Percentiles rank a stretch among this genome's conserved stretches.
These are phyloP conservation scores for Naganishia sp. DNA, from an alignment of 1,284 basidiomycete species.

Conservation along the genomic window DNA sequence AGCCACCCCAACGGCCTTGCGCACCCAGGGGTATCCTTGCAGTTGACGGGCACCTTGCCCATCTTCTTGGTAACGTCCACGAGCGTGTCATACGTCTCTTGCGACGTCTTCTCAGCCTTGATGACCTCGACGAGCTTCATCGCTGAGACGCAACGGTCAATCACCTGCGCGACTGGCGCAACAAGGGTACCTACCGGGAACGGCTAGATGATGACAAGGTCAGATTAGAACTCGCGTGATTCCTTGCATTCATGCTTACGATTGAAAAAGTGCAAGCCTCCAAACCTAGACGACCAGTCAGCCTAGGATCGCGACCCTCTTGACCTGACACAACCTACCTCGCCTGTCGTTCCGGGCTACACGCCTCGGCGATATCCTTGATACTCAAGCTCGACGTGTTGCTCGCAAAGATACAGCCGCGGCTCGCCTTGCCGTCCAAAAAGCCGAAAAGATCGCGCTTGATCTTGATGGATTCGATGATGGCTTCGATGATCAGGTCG, in stretches of 20 bases:
- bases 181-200: conserved; percentile 40
- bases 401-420: conserved; percentile 59
- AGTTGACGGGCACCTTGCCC: conserved; percentile 60
- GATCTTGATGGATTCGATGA: conserved; percentile 61
- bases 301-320: background rate
- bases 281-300: conserved; percentile 46
- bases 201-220: conserved; percentile 36
- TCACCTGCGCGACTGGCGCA: background rate
- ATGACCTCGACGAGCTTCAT: conserved; percentile 64
- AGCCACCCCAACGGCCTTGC: conserved; percentile 45
- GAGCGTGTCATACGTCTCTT: conserved; percentile 57
- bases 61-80: conserved; percentile 57
- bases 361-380: conserved; percentile 57
- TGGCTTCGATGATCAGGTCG: conserved; percentile 62
- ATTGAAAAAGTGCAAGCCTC: conserved; percentile 62
- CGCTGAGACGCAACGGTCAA: conserved; percentile 46
- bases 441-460: conserved; percentile 61
- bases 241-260: conserved; percentile 39
- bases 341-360: conserved; percentile 48
- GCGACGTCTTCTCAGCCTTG: conserved; percentile 56
- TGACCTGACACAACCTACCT: conserved; percentile 39
- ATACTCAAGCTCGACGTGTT: conserved; percentile 62
- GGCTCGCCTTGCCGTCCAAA: conserved; percentile 56
- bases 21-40: conserved; percentile 59
- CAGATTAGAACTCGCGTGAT: background rate